These are phyloP conservation scores for Salix dunnii DNA, from an alignment of 345 rosid species.

Conservation along the genomic window DNA sequence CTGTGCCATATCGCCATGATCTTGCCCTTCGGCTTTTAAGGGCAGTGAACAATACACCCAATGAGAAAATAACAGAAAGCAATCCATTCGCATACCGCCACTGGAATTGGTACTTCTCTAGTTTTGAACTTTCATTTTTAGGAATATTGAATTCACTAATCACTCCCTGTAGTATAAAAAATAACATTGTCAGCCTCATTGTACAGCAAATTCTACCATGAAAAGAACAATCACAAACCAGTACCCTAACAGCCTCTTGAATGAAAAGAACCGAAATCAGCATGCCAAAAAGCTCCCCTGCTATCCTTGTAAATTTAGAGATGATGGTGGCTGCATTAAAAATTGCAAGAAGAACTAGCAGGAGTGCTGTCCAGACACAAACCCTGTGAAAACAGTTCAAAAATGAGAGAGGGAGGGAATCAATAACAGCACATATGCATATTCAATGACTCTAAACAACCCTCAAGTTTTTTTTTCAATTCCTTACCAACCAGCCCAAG, in stretches of 20 bases:
- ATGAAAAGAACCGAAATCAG: conserved; percentile 70
- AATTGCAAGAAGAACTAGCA: conserved; percentile 63
- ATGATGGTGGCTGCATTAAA: conserved; percentile 61
- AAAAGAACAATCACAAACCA: not conserved
- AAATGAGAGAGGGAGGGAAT: not conserved
- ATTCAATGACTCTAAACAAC: not conserved
- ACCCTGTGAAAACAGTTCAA: conserved; percentile 44
- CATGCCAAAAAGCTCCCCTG: conserved; percentile 80
- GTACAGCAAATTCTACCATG: not conserved
- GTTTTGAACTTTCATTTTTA: conserved; percentile 31
- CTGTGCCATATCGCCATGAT: conserved; percentile 60
- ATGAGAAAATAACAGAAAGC: conserved; percentile 63
- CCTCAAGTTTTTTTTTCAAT: too few relatives aligned
- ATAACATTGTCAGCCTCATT: not conserved
- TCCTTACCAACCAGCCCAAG: conserved; percentile 82
- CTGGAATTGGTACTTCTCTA: conserved; percentile 44
- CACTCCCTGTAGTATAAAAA: conserved; percentile 48
- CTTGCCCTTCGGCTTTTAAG: conserved; percentile 64
- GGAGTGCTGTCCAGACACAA: conserved; percentile 66
- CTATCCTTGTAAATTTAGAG: conserved; percentile 63
- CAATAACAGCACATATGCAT: not conserved
- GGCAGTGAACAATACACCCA: conserved; percentile 53
- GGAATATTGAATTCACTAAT: conserved; percentile 53
- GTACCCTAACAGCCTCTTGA: conserved; percentile 79
- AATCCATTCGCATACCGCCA: conserved; percentile 69